A percentile compares a stretch with the other conserved stretches of the same genome.
These are phyloP conservation scores for Jackrogersella multiformis DNA, from an alignment of 495 filamentous ascomycete genomes.

Conservation along the genomic window DNA sequence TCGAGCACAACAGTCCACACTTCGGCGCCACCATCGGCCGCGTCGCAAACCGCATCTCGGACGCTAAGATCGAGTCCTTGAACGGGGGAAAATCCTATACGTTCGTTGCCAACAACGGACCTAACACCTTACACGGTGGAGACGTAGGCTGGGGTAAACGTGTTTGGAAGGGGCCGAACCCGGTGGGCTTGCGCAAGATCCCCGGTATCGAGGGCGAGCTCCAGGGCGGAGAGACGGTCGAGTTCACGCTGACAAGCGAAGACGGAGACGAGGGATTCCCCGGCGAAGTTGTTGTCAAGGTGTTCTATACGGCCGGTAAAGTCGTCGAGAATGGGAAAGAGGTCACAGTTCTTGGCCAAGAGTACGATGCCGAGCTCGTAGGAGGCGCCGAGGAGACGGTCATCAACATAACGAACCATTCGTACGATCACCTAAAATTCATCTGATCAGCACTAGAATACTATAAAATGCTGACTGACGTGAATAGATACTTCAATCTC, in stretches of 20 bases:
- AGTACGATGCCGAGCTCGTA: constrained; percentile 88
- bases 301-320: constrained; percentile 80
- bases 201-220: constrained; percentile 60
- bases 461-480: constrained; percentile 11
- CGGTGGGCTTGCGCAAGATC: constrained; percentile 59
- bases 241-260: constrained; percentile 75
- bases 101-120: constrained; percentile 77
- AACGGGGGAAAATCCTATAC: constrained; percentile 74
- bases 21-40: constrained; percentile 96
- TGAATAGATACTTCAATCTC: constrained; percentile 89
- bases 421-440: constrained; percentile 61
- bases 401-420: constrained; percentile 93
- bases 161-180: constrained; percentile 78
- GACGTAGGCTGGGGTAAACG: constrained; percentile 83
- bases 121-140: constrained; percentile 86
- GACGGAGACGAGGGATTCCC: constrained; percentile 90
- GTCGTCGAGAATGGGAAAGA: constrained; percentile 68
- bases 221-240: constrained; percentile 76
- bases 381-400: constrained; percentile 84
- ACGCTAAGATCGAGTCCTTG: constrained; percentile 73
- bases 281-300: constrained; percentile 78
- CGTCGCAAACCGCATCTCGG: constrained; percentile 84
- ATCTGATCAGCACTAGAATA: neutral
- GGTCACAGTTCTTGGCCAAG: constrained; percentile 74
- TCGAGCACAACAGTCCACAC: constrained; percentile 74